A percentile compares a stretch with the other conserved stretches of the same genome.
phyloP scores from a whole-genome alignment of 1,284 basidiomycete species.

The Hypsizygus ulmarius region DNA sequence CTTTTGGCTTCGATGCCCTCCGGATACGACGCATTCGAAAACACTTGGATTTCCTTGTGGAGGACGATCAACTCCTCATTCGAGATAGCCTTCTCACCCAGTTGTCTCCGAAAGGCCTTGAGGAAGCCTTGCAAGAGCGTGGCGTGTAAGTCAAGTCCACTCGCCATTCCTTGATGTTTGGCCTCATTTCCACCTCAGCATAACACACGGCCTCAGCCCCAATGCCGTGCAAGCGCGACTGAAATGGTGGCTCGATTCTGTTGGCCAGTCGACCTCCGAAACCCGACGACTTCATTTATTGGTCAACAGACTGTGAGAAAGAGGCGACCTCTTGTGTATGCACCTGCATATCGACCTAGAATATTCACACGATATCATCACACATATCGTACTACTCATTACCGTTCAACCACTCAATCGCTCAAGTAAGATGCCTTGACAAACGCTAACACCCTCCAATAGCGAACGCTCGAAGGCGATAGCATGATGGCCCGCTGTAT shows the following conservation, averaged over 20 bases:
- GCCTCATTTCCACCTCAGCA: constrained; percentile 25
- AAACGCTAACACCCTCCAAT: constrained; percentile 63
- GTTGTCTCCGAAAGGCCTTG: constrained; percentile 52
- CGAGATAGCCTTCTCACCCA: constrained; percentile 45
- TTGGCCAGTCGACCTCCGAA: constrained; percentile 27
- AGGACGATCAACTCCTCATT: constrained; percentile 59
- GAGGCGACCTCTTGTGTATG: constrained; percentile 23
- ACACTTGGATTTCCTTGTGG: constrained; percentile 51
- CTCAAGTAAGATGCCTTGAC: too few relatives aligned
- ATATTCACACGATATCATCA: constrained; percentile 12
- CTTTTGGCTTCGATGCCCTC: constrained; percentile 51
- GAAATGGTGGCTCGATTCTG: constrained; percentile 60
- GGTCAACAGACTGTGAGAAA: constrained; percentile 15
- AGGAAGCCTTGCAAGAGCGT: constrained; percentile 65
- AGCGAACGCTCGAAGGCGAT: constrained; percentile 54
- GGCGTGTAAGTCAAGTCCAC: constrained; percentile 56
- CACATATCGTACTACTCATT: constrained; percentile 10
- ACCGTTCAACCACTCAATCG: not conserved
- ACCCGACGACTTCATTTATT: constrained; percentile 28
- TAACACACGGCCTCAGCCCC: constrained; percentile 35
- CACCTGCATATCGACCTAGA: constrained; percentile 12
- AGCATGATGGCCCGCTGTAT: constrained; percentile 71
- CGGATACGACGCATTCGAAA: constrained; percentile 52
- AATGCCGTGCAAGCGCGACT: constrained; percentile 48
- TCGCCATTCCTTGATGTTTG: constrained; percentile 1